phyloP scores from a whole-genome alignment of 805 yeast species.

The Ogataea henricii region DNA sequence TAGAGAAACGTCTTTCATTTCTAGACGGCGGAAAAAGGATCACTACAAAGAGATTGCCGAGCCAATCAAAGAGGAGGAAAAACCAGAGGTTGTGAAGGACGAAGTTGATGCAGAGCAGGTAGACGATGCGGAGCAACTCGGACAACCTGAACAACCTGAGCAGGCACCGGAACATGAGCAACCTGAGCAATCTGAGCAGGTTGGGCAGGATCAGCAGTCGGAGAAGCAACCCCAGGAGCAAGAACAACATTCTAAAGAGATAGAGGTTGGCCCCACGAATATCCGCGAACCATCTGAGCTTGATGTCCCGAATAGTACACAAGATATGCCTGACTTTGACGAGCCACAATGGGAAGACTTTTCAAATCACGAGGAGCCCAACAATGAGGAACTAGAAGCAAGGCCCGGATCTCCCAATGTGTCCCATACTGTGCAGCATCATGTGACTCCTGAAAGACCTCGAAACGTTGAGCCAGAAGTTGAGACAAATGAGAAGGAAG shows the following conservation, averaged over 20 bases:
- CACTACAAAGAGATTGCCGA: not conserved
- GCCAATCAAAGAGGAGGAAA: constrained; percentile 1
- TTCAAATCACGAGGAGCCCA: not conserved
- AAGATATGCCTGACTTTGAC: constrained; percentile 3
- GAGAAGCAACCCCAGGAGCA: not conserved
- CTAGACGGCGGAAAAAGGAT: not conserved
- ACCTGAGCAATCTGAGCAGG: not conserved
- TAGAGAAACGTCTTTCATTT: not conserved
- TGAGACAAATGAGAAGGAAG: not conserved
- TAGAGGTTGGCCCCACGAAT: too few species aligned
- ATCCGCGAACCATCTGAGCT: not conserved
- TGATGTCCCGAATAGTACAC: constrained; percentile 5
- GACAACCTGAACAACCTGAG: not conserved
- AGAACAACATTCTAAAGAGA: not conserved
- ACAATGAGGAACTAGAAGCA: too few species aligned
- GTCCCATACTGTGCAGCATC: too few species aligned
- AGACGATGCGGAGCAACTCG: not conserved
- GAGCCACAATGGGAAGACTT: not conserved
- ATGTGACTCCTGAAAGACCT: too few species aligned
- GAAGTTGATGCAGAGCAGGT: too few species aligned
- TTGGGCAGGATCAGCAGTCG: not conserved
- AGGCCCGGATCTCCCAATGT: too few species aligned
- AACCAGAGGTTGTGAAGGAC: not conserved
- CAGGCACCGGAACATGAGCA: not conserved
- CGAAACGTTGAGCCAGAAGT: not conserved